Percentiles rank a stretch among this genome's conserved stretches.
These are phyloP conservation scores for Acrodontium crateriforme DNA, from an alignment of 2,329 filamentous ascomycete species.

Conservation along the genomic window DNA sequence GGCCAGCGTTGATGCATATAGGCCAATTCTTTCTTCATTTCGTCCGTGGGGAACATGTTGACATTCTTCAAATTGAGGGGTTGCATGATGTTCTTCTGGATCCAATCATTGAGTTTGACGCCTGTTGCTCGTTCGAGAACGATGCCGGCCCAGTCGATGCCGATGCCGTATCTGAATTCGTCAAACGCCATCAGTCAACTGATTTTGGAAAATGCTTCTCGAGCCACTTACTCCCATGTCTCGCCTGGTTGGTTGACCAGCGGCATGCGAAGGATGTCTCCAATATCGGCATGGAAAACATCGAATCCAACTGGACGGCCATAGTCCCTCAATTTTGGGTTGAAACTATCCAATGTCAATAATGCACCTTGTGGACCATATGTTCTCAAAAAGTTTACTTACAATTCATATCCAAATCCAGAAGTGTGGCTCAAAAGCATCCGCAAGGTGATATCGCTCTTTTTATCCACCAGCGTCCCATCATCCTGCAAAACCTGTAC, in stretches of 20 bases:
- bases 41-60: slow-evolving; percentile 41
- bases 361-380: slow-evolving; percentile 2
- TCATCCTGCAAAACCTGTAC: slow-evolving; percentile 29
- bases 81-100: slow-evolving; percentile 32
- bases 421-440: slow-evolving; percentile 39
- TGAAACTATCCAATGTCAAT: slow-evolving; percentile 26
- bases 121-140: slow-evolving; percentile 32
- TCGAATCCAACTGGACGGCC: slow-evolving; percentile 38
- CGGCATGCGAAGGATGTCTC: slow-evolving; percentile 37
- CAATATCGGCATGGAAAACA: slow-evolving; percentile 42
- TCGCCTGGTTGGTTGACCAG: slow-evolving; percentile 51
- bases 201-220: no score
- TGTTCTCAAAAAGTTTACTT: slow-evolving; percentile 6
- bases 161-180: slow-evolving; percentile 32
- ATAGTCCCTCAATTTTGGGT: slow-evolving; percentile 28
- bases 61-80: slow-evolving; percentile 36
- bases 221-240: slow-evolving; percentile 47
- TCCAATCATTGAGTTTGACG: slow-evolving; percentile 30
- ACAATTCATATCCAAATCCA: slow-evolving; percentile 36
- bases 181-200: no score
- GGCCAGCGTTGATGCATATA: slow-evolving; percentile 41
- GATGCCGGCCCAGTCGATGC: slow-evolving; percentile 38
- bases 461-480: slow-evolving; percentile 27
- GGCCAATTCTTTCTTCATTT: slow-evolving; percentile 42
- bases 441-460: slow-evolving; percentile 34